A percentile compares a stretch with the other conserved stretches of the same genome.
phyloP scores from a whole-genome alignment of 768 basidiomycete species.

The Suillus weaverae region DNA sequence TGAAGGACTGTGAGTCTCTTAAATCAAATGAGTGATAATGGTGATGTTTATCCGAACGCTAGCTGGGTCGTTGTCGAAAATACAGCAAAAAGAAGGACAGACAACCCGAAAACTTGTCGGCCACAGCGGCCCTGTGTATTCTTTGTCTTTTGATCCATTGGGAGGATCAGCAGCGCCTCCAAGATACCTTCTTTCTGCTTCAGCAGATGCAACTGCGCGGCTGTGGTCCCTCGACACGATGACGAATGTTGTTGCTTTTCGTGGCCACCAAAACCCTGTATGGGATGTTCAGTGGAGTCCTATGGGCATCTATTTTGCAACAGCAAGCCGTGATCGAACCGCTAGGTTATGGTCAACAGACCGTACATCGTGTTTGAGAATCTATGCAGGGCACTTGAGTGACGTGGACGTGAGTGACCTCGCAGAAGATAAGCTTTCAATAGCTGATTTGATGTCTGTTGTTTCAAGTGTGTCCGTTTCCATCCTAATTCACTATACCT shows the following conservation, averaged over 20 bases:
- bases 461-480: conserved; percentile 81
- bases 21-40: background rate
- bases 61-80: conserved; percentile 60
- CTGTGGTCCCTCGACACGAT: conserved; percentile 96
- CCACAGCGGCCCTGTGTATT: conserved; percentile 96
- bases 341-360: conserved; percentile 97
- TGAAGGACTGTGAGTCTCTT: conserved; percentile 64
- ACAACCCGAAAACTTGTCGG: conserved; percentile 95
- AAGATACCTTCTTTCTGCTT: conserved; percentile 85
- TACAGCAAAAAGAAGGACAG: conserved; percentile 74
- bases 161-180: conserved; percentile 86
- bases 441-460: conserved; percentile 6
- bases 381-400: conserved; percentile 94
- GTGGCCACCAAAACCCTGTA: conserved; percentile 95
- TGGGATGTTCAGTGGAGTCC: conserved; percentile 99
- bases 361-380: conserved; percentile 76
- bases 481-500: conserved; percentile 98
- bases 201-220: conserved; percentile 87
- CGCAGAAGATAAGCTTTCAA: background rate
- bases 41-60: conserved; percentile 2
- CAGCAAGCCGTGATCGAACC: conserved; percentile 89
- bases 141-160: conserved; percentile 89
- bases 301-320: conserved; percentile 97
- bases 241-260: conserved; percentile 89
- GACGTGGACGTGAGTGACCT: conserved; percentile 86